phyloP scores from a whole-genome alignment of 2,329 filamentous ascomycete species.

The Biscogniauxia marginata region DNA sequence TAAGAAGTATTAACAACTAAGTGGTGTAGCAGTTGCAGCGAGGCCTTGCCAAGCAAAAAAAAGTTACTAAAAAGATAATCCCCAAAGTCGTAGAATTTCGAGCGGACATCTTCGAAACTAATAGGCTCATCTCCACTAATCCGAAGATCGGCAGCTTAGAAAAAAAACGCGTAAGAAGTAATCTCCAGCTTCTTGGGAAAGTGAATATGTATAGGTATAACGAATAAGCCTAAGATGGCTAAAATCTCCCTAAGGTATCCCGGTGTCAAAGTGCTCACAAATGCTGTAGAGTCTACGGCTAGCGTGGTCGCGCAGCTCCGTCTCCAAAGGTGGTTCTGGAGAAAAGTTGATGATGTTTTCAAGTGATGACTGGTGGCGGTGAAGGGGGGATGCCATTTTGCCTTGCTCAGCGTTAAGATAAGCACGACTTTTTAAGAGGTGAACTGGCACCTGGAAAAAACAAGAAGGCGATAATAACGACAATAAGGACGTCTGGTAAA shows the following conservation, averaged over 20 bases:
- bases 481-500: too few species aligned
- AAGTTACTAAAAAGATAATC: conserved; percentile 29
- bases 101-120: conserved; percentile 14
- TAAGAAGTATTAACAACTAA: conserved; percentile 11
- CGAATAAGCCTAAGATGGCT: conserved; percentile 25
- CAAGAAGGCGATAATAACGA: too few species aligned
- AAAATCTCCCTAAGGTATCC: conserved; percentile 12
- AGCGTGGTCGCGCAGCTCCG: conserved; percentile 9
- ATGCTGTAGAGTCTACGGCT: conserved; percentile 17
- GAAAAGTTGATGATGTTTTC: conserved; percentile 14
- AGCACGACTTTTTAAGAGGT: too few species aligned
- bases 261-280: conserved; percentile 16
- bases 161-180: conserved; percentile 27
- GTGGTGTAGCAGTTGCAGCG: conserved; percentile 1
- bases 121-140: conserved; percentile 15
- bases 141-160: conserved; percentile 17
- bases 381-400: conserved; percentile 7
- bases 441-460: too few species aligned
- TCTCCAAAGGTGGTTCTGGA: conserved; percentile 11
- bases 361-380: conserved; percentile 18
- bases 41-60: conserved; percentile 24
- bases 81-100: conserved; percentile 21
- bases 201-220: conserved; percentile 26
- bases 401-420: too few species aligned
- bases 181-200: conserved; percentile 23